Evolutionary conservation across 192 early-diverging fungal genomes (phyloP), one percentile per base, ranked within the genome.

Genomic region (Borealophlyctis nickersoniae): DNA sequence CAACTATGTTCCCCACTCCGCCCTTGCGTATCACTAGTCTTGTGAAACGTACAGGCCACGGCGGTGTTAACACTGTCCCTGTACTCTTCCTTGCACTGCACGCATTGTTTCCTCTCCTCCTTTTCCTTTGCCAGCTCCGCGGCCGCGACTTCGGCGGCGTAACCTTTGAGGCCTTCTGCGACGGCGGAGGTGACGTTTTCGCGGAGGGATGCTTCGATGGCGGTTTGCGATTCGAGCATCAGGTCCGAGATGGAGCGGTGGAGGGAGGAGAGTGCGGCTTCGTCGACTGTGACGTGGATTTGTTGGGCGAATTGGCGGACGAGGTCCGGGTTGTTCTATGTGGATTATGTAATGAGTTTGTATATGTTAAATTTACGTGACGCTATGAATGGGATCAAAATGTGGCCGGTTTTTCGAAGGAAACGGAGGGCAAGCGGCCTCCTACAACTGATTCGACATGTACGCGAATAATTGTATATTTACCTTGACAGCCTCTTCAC

Each of bases 401-500:
- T n/a, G n/a, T n/a, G n/a, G n/a, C n/a, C n/a, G n/a, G n/a, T n/a
- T n/a, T n/a, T n/a, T n/a, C n/a, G n/a, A n/a, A n/a, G n/a, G n/a
- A n/a, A n/a, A n/a, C n/a, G n/a, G n/a, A n/a, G n/a, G n/a, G n/a
- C n/a, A n/a, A n/a, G n/a, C n/a, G n/a, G n/a, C n/a, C n/a, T n/a
- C n/a, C n/a, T 45, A 19, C 39, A 45, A 45, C 39, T 45, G 9
- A 45, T 45, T 45, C 19, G 39, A 7, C 7, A 13, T 45, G 9
- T 13, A 45, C 7, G 9, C 39, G 52, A 53, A 53, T 24, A 53
- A 11, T 48, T n/a, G 45, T 48, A 11, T 26, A 63, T 29, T 60
- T 62, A 79, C 77, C 56, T 73, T 76, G 56, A 71, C 53, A 16
- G 50, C 65, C 13, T 67, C 67, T 33, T 66, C 26, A 29, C 69